These are phyloP conservation scores for Apophysomyces variabilis DNA, from an alignment of 371 early-diverging fungal genomes.

Conservation along the genomic window DNA sequence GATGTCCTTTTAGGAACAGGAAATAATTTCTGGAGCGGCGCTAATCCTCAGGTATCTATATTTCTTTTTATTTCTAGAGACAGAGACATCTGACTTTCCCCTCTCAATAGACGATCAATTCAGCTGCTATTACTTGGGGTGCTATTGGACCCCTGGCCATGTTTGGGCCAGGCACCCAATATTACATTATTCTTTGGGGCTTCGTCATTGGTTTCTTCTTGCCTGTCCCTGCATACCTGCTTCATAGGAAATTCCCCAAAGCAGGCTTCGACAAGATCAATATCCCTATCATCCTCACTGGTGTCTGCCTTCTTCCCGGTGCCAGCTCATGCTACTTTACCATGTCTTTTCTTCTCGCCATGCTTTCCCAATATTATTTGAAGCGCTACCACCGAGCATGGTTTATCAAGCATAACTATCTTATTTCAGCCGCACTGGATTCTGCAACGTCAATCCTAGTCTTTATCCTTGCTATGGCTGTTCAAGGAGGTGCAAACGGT, in stretches of 20 bases:
- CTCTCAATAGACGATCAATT: conserved; percentile 32
- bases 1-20: conserved; percentile 41
- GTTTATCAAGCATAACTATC: conserved; percentile 61
- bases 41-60: conserved; percentile 35
- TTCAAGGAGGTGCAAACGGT: conserved; percentile 56
- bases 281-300: neutral
- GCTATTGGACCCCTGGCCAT: conserved; percentile 74
- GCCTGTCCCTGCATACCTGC: conserved; percentile 41
- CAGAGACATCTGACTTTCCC: neutral
- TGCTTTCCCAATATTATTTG: conserved; percentile 55
- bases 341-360: conserved; percentile 35
- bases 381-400: conserved; percentile 43
- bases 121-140: conserved; percentile 67
- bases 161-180: conserved; percentile 67
- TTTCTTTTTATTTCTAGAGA: conserved; percentile 13
- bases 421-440: conserved; percentile 61
- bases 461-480: conserved; percentile 51
- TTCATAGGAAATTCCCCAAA: conserved; percentile 40
- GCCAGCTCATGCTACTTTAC: neutral
- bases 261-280: conserved; percentile 4
- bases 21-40: conserved; percentile 59
- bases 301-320: neutral
- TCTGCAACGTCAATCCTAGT: conserved; percentile 61
- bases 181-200: conserved; percentile 61
- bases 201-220: conserved; percentile 41